Base-by-base conservation (phyloP, 2,329 filamentous ascomycete genomes). In the Pseudogymnoascus sp. region DNA sequence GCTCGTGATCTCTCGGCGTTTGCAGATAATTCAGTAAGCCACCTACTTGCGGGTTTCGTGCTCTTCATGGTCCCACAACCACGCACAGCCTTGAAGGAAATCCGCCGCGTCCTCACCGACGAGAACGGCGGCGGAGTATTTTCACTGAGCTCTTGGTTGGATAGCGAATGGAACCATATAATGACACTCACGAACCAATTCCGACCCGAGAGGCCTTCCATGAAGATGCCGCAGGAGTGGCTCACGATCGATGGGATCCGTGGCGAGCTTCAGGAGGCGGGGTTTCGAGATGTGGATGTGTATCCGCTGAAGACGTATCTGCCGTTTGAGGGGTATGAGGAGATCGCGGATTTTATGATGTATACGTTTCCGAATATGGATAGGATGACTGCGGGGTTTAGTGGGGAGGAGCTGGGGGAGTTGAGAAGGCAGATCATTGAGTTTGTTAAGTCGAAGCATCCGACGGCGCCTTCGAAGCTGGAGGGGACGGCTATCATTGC, bases 401-500 rank as follows among this genome's bases (percentile, higher is more conserved):
- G 4, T 3, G 14, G 30, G 3, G 58, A 60, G 30, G 61, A 60
- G 30, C 37, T 62, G 1, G 20, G 1, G 12, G 20, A 60, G 11
- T 14, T 50, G 58, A 11, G 58, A 3, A 38, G 54, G 4, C 41
- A 60, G 30, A 62, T 62, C 25, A 25, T 62, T 11, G 57, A 60
- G 2, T 37, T 38, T 60, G 47, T 60, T 8, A 54, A 60, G 8
- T 20, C 37, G 32, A 22, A n/a, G 0, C 35, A 62, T 16, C 61
- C 61, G 11, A 32, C 57, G 14, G 38, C 11, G 2, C 43, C 43
- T 16, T 50, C 43, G 1, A 35, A 34, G 6, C 30, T 62, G 41
- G 32, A 32, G 16, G 61, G 61, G 9, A 43, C 57, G 18, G 61
- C 61, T 6, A 60, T 62, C 32, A 30, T 62, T 35, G 61, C 57